Percentiles rank a stretch among this genome's conserved stretches.
Evolutionary conservation across 2,329 filamentous ascomycete genomes (phyloP).

Genomic region (Verticillium nubilum): DNA sequence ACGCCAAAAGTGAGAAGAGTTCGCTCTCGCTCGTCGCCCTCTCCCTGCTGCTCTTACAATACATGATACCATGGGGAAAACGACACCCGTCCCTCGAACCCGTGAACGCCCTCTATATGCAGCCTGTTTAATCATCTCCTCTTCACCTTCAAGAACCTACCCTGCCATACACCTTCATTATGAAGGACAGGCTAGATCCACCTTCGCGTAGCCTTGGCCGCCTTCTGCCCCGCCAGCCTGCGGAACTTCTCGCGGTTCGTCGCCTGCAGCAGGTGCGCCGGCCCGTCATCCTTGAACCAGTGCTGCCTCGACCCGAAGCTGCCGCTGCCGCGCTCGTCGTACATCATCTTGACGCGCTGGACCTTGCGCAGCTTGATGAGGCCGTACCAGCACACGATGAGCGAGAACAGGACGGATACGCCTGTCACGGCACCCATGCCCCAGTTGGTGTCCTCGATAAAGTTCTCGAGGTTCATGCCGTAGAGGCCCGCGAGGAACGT

Average conservation of each 20-base stretch:
- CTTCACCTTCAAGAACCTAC: too few species aligned
- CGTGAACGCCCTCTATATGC: background rate
- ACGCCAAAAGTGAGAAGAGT: background rate
- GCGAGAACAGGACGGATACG: constrained; percentile 65
- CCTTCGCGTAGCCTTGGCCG: constrained; percentile 25
- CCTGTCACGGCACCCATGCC: constrained; percentile 75
- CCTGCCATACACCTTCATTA: too few species aligned
- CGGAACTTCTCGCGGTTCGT: constrained; percentile 50
- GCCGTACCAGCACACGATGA: constrained; percentile 77
- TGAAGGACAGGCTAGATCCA: constrained; percentile 10
- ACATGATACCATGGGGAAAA: background rate
- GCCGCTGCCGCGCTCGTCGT: constrained; percentile 28
- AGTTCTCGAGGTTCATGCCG: constrained; percentile 99
- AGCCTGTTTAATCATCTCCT: background rate
- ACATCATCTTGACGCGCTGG: constrained; percentile 80
- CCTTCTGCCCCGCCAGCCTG: constrained; percentile 45
- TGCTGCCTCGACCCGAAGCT: constrained; percentile 19
- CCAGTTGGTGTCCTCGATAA: constrained; percentile 87
- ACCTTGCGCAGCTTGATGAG: constrained; percentile 78
- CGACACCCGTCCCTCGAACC: background rate
- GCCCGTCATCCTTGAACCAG: constrained; percentile 42
- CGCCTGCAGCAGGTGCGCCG: constrained; percentile 45
- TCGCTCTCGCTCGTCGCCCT: background rate
- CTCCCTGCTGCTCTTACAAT: background rate
- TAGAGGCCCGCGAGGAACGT: constrained; percentile 98